Evolutionary conservation across 352 stramenopile species (phyloP).

Genomic region (Pythium folliculosum): DNA sequence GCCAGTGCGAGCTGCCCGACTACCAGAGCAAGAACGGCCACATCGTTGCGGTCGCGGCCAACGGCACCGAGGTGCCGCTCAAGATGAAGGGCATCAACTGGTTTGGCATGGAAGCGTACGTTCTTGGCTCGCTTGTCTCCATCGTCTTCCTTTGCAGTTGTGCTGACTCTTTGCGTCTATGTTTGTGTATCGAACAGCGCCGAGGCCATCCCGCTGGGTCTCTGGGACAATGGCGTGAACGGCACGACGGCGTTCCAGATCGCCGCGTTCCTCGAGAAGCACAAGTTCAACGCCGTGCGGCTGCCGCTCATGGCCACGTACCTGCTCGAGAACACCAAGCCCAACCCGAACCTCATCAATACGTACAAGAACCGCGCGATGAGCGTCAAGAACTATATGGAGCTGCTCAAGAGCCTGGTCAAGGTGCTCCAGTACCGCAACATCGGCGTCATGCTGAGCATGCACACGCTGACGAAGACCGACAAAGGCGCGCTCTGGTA

Average conservation of each 20-base stretch:
- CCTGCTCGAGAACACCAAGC: conserved; percentile 60
- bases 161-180: not conserved
- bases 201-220: conserved; percentile 52
- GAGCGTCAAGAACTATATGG: conserved; percentile 40
- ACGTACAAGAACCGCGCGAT: conserved; percentile 59
- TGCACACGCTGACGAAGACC: conserved; percentile 39
- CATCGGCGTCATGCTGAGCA: conserved; percentile 44
- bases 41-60: conserved; percentile 58
- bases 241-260: conserved; percentile 64
- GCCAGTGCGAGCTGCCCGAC: conserved; percentile 57
- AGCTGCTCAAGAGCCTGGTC: conserved; percentile 44
- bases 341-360: conserved; percentile 37
- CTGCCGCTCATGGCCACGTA: conserved; percentile 63
- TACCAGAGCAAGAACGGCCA: conserved; percentile 76
- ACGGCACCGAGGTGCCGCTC: conserved; percentile 59
- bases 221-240: conserved; percentile 64
- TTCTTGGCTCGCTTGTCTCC: conserved; percentile 14
- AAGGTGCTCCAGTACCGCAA: conserved; percentile 43
- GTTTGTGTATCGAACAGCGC: conserved; percentile 23
- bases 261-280: conserved; percentile 58
- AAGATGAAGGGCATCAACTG: conserved; percentile 88
- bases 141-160: not conserved
- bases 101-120: conserved; percentile 76
- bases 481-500: conserved; percentile 44
- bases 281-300: conserved; percentile 84